These are phyloP conservation scores for Vigna mungo DNA, from an alignment of 306 rosid genomes.

Conservation along the genomic window DNA sequence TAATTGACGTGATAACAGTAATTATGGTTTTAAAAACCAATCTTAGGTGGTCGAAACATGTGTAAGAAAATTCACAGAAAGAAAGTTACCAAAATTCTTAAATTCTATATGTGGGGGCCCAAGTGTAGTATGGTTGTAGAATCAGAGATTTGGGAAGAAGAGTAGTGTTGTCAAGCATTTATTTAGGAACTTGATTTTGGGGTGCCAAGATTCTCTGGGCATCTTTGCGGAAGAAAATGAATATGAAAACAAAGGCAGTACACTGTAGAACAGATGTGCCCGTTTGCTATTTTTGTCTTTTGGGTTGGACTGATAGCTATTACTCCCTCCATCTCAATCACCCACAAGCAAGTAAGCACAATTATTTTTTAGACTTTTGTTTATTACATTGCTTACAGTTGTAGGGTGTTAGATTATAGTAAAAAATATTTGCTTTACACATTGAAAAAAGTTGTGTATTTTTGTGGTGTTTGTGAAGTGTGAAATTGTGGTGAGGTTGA, in stretches of 20 bases:
- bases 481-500: conserved; percentile 6
- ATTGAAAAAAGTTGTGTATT: background rate
- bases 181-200: background rate
- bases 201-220: conserved; percentile 64
- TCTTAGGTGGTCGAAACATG: too few species aligned
- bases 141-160: background rate
- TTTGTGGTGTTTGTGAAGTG: conserved; percentile 8
- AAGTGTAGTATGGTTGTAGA: background rate
- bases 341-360: background rate
- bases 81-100: background rate
- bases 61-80: too few species aligned
- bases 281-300: conserved; percentile 52
- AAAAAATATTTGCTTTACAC: background rate
- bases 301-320: conserved; percentile 40
- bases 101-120: background rate
- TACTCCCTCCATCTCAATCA: background rate
- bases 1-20: too few species aligned
- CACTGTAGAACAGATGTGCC: conserved; percentile 46
- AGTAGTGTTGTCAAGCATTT: background rate
- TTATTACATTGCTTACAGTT: background rate
- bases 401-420: background rate
- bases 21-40: too few species aligned
- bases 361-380: background rate
- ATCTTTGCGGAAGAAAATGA: conserved; percentile 56
- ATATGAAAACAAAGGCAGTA: conserved; percentile 54